phyloP scores from a whole-genome alignment of 192 early-diverging fungal genomes.

The Geranomyces variabilis region DNA sequence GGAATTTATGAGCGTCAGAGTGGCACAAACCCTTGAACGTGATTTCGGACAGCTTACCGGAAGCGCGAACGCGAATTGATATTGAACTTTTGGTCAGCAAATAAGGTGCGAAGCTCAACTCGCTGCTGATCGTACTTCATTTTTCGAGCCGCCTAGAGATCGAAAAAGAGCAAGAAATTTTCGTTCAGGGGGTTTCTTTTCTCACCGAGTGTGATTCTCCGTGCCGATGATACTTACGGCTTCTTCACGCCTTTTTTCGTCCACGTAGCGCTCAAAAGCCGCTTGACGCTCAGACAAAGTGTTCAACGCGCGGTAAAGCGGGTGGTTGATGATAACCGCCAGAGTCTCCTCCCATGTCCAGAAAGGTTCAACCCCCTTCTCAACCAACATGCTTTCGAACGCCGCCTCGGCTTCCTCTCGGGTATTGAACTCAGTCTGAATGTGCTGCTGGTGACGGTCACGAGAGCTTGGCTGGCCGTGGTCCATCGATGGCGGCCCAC shows the following conservation, averaged over 20 bases:
- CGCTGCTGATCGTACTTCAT: conserved; percentile 54
- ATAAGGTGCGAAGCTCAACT: conserved; percentile 57
- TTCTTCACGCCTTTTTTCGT: conserved; percentile 61
- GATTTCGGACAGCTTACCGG: neutral
- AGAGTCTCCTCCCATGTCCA: conserved; percentile 96
- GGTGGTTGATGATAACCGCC: conserved; percentile 79
- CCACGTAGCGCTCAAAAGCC: conserved; percentile 76
- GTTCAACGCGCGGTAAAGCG: conserved; percentile 81
- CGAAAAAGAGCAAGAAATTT: no score
- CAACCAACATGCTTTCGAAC: conserved; percentile 74
- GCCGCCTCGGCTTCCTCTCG: conserved; percentile 81
- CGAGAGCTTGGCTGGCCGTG: no score
- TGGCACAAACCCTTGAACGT: neutral
- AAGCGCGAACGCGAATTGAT: conserved; percentile 63
- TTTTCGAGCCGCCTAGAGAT: conserved; percentile 52
- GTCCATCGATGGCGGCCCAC: no score
- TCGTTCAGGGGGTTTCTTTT: no score
- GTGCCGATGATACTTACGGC: neutral
- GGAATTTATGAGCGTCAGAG: no score
- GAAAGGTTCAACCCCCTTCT: conserved; percentile 69
- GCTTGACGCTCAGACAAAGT: conserved; percentile 79
- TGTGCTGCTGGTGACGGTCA: no score
- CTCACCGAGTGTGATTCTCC: no score
- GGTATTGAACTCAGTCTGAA: conserved; percentile 65
- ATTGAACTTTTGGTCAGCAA: conserved; percentile 48